A percentile compares a stretch with the other conserved stretches of the same genome.
Evolutionary conservation across 495 filamentous ascomycete species (phyloP).

Genomic region (Bombardia bombarda): DNA sequence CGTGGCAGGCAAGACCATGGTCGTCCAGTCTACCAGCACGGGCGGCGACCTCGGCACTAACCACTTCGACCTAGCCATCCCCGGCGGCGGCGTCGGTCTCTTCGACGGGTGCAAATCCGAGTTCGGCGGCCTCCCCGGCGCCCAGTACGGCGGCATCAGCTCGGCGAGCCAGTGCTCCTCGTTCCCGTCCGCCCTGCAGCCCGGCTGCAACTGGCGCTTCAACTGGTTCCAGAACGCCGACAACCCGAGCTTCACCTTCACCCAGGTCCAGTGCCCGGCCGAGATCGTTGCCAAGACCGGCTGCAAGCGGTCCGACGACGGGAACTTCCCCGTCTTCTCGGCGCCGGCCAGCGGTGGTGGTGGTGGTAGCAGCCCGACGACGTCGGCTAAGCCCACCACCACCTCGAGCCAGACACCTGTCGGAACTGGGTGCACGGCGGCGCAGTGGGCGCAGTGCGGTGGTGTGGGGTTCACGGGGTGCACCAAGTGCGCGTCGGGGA

Average conservation of each 20-base stretch:
- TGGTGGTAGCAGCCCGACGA: not conserved
- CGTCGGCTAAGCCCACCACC: not conserved
- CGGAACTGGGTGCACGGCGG: constrained; percentile 10
- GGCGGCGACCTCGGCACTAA: constrained; percentile 47
- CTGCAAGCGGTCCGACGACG: constrained; percentile 31
- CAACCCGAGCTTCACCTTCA: constrained; percentile 47
- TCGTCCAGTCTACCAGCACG: constrained; percentile 57
- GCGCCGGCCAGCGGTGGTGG: constrained; percentile 6
- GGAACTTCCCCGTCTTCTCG: constrained; percentile 19
- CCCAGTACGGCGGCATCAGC: constrained; percentile 47
- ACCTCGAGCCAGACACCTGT: not conserved
- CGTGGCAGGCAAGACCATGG: constrained; percentile 47
- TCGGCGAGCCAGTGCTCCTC: constrained; percentile 37
- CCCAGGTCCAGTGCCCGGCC: constrained; percentile 46
- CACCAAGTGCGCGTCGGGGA: constrained; percentile 24
- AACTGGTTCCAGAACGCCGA: constrained; percentile 51
- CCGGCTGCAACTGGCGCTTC: constrained; percentile 52
- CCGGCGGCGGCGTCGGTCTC: constrained; percentile 50
- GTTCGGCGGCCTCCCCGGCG: constrained; percentile 47
- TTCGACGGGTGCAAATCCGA: constrained; percentile 47
- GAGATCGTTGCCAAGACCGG: constrained; percentile 43
- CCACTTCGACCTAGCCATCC: constrained; percentile 53
- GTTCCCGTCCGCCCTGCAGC: constrained; percentile 42
- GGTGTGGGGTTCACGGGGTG: constrained; percentile 34
- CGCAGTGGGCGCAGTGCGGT: constrained; percentile 38